Evolutionary conservation across 78 protist species (phyloP), one percentile per base, ranked within the genome.

Genomic region (Dictyostelium citrinum): DNA sequence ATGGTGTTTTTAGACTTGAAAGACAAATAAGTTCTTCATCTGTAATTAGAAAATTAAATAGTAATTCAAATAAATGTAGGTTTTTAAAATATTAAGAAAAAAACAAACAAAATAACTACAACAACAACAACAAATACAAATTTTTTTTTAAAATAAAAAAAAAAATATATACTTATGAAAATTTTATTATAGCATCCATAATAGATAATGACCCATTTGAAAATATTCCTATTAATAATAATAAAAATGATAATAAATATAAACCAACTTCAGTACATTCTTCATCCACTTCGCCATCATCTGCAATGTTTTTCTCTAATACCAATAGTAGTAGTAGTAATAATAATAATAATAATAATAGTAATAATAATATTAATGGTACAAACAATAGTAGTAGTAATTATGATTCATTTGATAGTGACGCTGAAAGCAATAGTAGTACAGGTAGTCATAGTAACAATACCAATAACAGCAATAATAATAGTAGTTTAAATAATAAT

Each of bases 1-100:
- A 84, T 75, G 91, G 91, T 29, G 11, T 17, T 24, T 84, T 84
- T 84, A 84, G 91, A 84, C 20, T 84, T 20, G 91, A 84, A 16
- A 72, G 64, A 75, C 64, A 61, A 43, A 41, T 75, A 72, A 24
- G 67, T 41, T 49, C 81, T 11, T 35, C 81, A 17, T 22, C 49
- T 29, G 51, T 45, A 31, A 83, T 49, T 55, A 83, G 45, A n/a
- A 81, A 83, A 29, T 29, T 16, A 3, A 74, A 29, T 9, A 81
- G 7, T 37, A 81, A 22, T 58, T 27, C 20, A 16, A 55, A 41
- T 64, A 37, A 35, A 72, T 55, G 64, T 55, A 55, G 20, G 64
- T 55, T 55, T 20, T n/a, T n/a, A 49, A 55, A 55, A 55, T 55
- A 55, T 55, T 1, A 55, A 55, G 16, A 49, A 49, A 49, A 49